phyloP scores from a whole-genome alignment of 2,329 filamentous ascomycete species.

The Aspergillus sp. region DNA sequence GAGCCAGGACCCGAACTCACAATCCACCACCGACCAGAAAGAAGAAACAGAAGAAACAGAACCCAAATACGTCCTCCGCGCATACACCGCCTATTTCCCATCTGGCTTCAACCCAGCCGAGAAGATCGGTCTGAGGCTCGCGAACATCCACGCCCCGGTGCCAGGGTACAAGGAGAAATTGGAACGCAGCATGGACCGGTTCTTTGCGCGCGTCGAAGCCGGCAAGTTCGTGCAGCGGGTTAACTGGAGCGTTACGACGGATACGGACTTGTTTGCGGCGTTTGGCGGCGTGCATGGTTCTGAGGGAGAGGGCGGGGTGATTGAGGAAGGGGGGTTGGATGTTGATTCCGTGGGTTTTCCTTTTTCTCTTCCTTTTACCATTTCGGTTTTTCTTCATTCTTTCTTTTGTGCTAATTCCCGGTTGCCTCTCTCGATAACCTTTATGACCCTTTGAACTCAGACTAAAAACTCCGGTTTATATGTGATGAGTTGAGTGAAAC shows the following conservation, averaged over 20 bases:
- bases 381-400: background rate
- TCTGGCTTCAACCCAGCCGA: conserved; percentile 57
- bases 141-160: conserved; percentile 59
- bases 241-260: conserved; percentile 50
- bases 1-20: conserved; percentile 12
- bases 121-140: conserved; percentile 54
- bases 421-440: background rate
- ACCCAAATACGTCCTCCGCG: conserved; percentile 54
- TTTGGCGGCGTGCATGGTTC: conserved; percentile 24
- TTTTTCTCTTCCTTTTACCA: background rate
- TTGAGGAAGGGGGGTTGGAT: conserved; percentile 40
- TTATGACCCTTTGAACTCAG: background rate
- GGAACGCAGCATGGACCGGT: conserved; percentile 61
- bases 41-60: conserved; percentile 5
- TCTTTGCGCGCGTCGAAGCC: conserved; percentile 55
- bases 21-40: conserved; percentile 13
- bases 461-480: background rate
- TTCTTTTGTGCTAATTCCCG: background rate
- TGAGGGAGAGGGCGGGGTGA: conserved; percentile 15
- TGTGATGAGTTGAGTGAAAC: conserved; percentile 18
- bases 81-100: conserved; percentile 58
- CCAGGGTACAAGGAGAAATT: conserved; percentile 59
- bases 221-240: conserved; percentile 56
- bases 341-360: conserved; percentile 41
- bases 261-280: conserved; percentile 41